These are phyloP conservation scores for Grammothele lineata DNA, from an alignment of 768 basidiomycete species.

Conservation along the genomic window DNA sequence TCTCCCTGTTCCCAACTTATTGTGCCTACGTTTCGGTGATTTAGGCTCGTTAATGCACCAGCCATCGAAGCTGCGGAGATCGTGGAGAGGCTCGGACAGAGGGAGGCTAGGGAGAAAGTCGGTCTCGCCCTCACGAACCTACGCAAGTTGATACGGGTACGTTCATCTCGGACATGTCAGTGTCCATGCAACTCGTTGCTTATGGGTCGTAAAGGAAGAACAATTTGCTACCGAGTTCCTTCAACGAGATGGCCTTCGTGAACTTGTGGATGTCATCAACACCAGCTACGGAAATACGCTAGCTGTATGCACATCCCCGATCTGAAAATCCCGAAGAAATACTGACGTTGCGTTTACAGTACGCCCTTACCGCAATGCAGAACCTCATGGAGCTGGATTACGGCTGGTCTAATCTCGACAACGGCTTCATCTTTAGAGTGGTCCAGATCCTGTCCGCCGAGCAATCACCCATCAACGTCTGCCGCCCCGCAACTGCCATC, in stretches of 20 bases:
- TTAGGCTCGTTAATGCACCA: constrained; percentile 76
- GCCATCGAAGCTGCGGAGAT: constrained; percentile 76
- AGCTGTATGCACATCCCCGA: constrained; percentile 57
- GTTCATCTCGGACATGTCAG: constrained; percentile 15
- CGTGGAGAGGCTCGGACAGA: constrained; percentile 58
- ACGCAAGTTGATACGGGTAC: constrained; percentile 74
- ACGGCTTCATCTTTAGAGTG: constrained; percentile 69
- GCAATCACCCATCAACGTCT: constrained; percentile 80
- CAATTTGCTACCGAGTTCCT: constrained; percentile 80
- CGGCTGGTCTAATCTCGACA: constrained; percentile 74
- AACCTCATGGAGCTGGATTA: constrained; percentile 84
- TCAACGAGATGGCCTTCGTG: constrained; percentile 61
- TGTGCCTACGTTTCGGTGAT: not conserved
- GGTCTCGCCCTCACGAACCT: constrained; percentile 72
- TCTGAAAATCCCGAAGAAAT: too few species aligned
- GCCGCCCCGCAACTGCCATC: constrained; percentile 87
- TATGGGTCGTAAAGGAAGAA: constrained; percentile 54
- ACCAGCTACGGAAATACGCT: constrained; percentile 75
- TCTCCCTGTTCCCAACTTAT: not conserved
- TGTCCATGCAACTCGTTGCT: not conserved
- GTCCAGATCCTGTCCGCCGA: constrained; percentile 76
- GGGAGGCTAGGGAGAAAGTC: constrained; percentile 54
- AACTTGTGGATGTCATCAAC: constrained; percentile 68
- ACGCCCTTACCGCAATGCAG: constrained; percentile 81
- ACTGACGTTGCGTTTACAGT: constrained; percentile 39